These are phyloP conservation scores for Zygnema cylindricum DNA, from an alignment of 139 green algal species.

Conservation along the genomic window DNA sequence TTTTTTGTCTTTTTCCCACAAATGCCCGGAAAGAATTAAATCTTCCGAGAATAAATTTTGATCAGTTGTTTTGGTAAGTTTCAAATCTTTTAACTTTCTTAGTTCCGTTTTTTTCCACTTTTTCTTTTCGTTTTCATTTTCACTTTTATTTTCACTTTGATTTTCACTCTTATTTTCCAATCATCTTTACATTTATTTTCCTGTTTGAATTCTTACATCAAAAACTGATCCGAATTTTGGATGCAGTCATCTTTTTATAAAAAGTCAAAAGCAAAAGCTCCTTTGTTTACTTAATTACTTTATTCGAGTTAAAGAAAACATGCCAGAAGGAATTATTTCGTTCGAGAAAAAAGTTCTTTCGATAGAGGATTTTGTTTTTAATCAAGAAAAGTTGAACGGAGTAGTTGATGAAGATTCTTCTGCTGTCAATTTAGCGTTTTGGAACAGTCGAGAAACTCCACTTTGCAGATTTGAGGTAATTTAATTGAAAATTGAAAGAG, in stretches of 20 bases:
- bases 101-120: background rate
- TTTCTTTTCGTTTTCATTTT: background rate
- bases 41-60: slow-evolving; percentile 47
- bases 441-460: too few species aligned
- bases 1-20: slow-evolving; percentile 53
- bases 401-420: too few species aligned
- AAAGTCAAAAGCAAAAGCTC: slow-evolving; percentile 40
- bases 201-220: background rate
- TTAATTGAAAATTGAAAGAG: too few species aligned
- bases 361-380: too few species aligned
- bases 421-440: too few species aligned
- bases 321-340: slow-evolving; percentile 27
- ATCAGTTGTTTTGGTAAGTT: slow-evolving; percentile 35
- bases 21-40: slow-evolving; percentile 7
- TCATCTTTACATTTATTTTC: background rate
- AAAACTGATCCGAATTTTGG: background rate
- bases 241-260: background rate
- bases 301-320: background rate
- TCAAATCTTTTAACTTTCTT: too few species aligned
- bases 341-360: slow-evolving; percentile 55
- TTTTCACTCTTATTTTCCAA: background rate
- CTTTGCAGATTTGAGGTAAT: too few species aligned
- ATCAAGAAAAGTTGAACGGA: too few species aligned
- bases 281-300: slow-evolving; percentile 55
- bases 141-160: background rate